Base-by-base conservation (phyloP, 805 yeast species). In the Danielozyma ontarioensis region DNA sequence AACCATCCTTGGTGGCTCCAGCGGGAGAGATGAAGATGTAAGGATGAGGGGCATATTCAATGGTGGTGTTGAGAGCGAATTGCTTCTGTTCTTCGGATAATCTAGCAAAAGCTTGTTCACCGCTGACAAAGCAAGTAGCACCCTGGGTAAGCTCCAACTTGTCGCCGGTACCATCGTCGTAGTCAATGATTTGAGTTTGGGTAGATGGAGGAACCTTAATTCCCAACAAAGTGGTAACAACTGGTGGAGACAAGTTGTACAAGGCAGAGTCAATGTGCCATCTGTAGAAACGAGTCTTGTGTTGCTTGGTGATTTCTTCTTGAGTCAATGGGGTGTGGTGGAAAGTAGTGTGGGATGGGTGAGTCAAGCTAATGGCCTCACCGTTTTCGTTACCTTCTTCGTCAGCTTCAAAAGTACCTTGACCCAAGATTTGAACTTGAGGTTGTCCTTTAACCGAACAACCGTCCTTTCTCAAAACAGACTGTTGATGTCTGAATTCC, bases 241-340 rank as follows among this genome's bases (percentile, higher is more conserved):
- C 75, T 19, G 96, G 96, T 18, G 96, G 95, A 12, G 89, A 76
- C 46, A 86, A 70, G 24, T 76, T 95, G 50, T 87, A 87, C 26
- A 87, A 70, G 4, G 96, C 96, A 24, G 93, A 80, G 59, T 87
- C 96, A 44, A 87, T 85, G 61, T 87, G 96, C 96, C 96, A 87
- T 62, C 96, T 75, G 72, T 86, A 87, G 57, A 80, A 87, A 48
- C 94, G 72, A 2, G 96, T 87, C 56, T 74, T 73, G 32, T 79
- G 75, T 16, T 74, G 66, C 1, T 52, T 32, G 63, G 67, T 73
- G 41, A 81, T 73, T 44, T 86, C 76, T 28, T 78, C 79, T n/a
- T 74, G 71, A 13, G 79, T 64, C 41, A 87, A 68, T 1, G 78
- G 70, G 11, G 70, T 61, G 45, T 80, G 79, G 62, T 87, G 96